phyloP scores from a whole-genome alignment of 768 basidiomycete genomes.

The Exidia glandulosa region DNA sequence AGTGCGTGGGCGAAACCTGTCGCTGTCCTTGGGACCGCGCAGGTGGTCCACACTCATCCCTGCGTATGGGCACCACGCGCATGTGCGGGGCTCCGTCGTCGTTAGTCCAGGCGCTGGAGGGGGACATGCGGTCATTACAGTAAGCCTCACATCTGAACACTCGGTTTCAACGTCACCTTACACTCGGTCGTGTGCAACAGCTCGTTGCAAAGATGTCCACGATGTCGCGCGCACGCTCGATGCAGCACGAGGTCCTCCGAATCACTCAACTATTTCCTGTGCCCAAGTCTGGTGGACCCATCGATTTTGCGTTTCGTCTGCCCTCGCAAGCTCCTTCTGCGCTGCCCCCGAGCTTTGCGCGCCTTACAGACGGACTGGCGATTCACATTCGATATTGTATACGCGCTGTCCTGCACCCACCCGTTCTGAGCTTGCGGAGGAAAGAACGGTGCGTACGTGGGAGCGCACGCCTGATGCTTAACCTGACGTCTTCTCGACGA shows the following conservation, averaged over 20 bases:
- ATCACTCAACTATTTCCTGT: not conserved
- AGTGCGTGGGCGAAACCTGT: not conserved
- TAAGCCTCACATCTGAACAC: not conserved
- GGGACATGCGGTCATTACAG: not conserved
- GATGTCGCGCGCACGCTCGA: not conserved
- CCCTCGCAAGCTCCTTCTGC: not conserved
- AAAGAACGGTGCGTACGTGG: not conserved
- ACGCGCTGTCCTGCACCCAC: not conserved
- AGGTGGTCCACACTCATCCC: not conserved
- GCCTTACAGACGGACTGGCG: not conserved
- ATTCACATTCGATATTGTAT: not conserved
- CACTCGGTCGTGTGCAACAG: not conserved
- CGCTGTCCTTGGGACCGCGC: not conserved
- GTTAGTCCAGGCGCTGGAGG: not conserved
- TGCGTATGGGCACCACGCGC: not conserved
- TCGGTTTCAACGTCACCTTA: not conserved
- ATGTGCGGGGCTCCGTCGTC: not conserved
- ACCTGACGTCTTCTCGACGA: no score
- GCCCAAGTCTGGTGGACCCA: not conserved
- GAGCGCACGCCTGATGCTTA: no score
- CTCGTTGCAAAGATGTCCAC: not conserved
- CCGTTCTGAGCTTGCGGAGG: not conserved
- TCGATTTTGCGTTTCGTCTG: not conserved
- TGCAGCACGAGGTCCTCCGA: not conserved
- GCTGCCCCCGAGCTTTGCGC: not conserved